Evolutionary conservation across 352 stramenopile genomes (phyloP).

Genomic region (Pythium guiyangense): DNA sequence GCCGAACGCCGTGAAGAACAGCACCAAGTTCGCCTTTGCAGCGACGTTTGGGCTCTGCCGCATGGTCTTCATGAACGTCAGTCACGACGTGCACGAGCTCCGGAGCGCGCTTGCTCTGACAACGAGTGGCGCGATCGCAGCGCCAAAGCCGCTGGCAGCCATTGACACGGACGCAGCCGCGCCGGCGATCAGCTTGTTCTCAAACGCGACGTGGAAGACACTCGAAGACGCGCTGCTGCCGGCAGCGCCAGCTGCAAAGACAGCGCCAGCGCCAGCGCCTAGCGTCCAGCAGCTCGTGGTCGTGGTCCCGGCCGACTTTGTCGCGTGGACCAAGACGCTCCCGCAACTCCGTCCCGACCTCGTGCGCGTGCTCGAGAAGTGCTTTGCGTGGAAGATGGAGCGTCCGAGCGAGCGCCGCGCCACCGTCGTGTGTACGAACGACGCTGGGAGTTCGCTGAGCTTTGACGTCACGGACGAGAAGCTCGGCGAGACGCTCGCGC

Average conservation of each 20-base stretch:
- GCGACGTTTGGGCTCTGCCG: conserved; percentile 47
- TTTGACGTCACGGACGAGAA: conserved; percentile 64
- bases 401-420: conserved; percentile 27
- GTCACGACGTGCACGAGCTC: conserved; percentile 38
- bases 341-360: conserved; percentile 39
- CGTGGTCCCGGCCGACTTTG: conserved; percentile 43
- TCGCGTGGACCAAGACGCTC: conserved; percentile 28
- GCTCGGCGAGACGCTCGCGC: conserved; percentile 34
- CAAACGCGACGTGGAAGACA: conserved; percentile 51
- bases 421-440: conserved; percentile 35
- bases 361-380: conserved; percentile 50
- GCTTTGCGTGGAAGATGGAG: conserved; percentile 63
- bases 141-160: neutral
- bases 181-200: conserved; percentile 36
- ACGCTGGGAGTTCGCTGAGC: conserved; percentile 29
- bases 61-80: conserved; percentile 50
- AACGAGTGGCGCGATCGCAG: too few species aligned
- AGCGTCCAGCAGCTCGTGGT: conserved; percentile 51
- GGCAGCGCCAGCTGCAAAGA: neutral
- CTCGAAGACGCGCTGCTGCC: conserved; percentile 45
- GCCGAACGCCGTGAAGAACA: conserved; percentile 40
- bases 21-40: conserved; percentile 41
- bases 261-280: conserved; percentile 10
- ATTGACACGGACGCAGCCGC: neutral
- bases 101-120: too few species aligned